Evolutionary conservation across 2,329 filamentous ascomycete genomes (phyloP), one percentile per base, ranked within the genome.

Genomic region (Aciculosporium take): DNA sequence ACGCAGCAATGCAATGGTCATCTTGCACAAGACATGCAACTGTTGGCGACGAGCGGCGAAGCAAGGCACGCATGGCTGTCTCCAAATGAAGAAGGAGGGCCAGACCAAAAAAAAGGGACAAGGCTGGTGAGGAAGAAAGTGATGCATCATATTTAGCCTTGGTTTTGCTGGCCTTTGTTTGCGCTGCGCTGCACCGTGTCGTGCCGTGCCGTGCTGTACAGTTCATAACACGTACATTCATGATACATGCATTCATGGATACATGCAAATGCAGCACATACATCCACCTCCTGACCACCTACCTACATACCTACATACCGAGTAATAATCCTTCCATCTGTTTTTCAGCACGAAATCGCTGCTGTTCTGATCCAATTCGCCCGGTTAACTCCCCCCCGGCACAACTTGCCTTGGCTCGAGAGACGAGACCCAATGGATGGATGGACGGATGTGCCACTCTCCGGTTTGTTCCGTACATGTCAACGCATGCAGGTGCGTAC

Each of bases 111-210:
- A 5, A 34, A 32, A 36, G 13, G 7, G 18, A 29, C 25, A 29
- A 5, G 24, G 25, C 35, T 29, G 25, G 25, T 10, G 10, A 29
- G 7, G 25, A 29, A 4, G 25, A 37, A 29, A 29, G 15, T 41
- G 32, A 36, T n/a, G 39, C 39, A 18, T 41, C 39, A 41, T 35
- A 41, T 36, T 36, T 36, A 10, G 5, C 15, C 12, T n/a, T 24
- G 30, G 23, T 24, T n/a, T 37, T 20, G 25, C 35, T 29, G 17
- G 35, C 35, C n/a, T 12, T 37, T 18, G n/a, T 18, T 37, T 20
- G 24, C 28, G 35, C 10, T 20, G 27, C 3, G 27, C 27, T 28
- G 27, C 7, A 28, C n/a, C n/a, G n/a, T n/a, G n/a, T n/a, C n/a
- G n/a, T n/a, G n/a, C n/a, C 18, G 23, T 18, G 25, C n/a, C 12